A percentile compares a stretch with the other conserved stretches of the same genome.
Conservation (phyloP, 768 basidiomycete genomes). For the Coprinopsis marcescibilis region DNA sequence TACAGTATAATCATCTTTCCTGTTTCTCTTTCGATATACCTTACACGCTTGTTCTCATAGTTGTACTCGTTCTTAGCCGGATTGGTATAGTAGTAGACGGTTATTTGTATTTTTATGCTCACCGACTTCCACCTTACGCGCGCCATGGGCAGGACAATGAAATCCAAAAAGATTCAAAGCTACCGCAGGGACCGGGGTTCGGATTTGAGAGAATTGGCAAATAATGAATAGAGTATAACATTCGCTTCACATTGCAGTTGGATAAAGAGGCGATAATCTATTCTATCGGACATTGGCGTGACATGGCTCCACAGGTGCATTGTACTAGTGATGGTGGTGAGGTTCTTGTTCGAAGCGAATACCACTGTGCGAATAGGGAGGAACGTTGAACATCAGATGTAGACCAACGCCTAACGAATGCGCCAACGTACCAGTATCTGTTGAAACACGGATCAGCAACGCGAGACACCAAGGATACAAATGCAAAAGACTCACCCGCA, state of each 20-base stretch:
- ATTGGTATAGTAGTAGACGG: constrained; percentile 46
- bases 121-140: constrained; percentile 15
- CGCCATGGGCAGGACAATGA: constrained; percentile 2
- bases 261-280: background rate
- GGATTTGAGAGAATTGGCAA: too few relatives aligned
- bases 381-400: constrained; percentile 4
- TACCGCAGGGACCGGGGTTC: background rate
- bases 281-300: background rate
- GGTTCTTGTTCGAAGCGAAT: constrained; percentile 84
- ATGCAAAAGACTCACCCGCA: constrained; percentile 71
- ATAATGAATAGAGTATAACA: background rate
- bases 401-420: constrained; percentile 5
- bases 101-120: constrained; percentile 51
- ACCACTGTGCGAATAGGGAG: constrained; percentile 49
- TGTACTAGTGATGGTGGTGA: constrained; percentile 54
- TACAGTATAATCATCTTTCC: background rate
- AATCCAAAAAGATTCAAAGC: background rate
- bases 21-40: constrained; percentile 4
- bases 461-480: background rate
- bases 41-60: constrained; percentile 27
- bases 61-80: constrained; percentile 38
- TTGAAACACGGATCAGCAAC: background rate
- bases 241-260: background rate
- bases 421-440: constrained; percentile 33
- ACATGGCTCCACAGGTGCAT: constrained; percentile 2